Percentiles rank a stretch among this genome's conserved stretches.
These are phyloP conservation scores for Rhizoclosmatium globosum DNA, from an alignment of 192 early-diverging fungal genomes.

Conservation along the genomic window DNA sequence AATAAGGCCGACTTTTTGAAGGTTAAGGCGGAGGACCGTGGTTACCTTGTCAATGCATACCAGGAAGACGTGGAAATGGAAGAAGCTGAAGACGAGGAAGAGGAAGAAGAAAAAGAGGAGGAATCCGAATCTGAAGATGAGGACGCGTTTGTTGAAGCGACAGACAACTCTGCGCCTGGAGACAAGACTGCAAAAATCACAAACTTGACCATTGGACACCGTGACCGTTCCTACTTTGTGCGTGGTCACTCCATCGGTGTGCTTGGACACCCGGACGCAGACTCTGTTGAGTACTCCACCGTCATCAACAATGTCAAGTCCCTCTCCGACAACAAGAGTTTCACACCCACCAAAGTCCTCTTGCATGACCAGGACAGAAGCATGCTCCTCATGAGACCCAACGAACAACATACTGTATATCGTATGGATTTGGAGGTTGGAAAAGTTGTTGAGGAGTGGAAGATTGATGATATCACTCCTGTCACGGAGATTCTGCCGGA, in stretches of 20 bases:
- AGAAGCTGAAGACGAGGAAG: conserved; percentile 59
- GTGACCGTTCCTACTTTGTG: conserved; percentile 90
- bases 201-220: conserved; percentile 84
- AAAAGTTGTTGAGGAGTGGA: conserved; percentile 95
- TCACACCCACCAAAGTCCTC: conserved; percentile 81
- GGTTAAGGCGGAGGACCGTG: conserved; percentile 63
- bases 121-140: conserved; percentile 52
- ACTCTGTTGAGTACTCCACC: conserved; percentile 79
- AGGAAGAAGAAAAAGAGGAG: conserved; percentile 58
- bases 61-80: conserved; percentile 76
- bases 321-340: conserved; percentile 57
- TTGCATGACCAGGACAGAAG: conserved; percentile 87
- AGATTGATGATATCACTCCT: conserved; percentile 77
- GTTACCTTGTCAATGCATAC: conserved; percentile 78
- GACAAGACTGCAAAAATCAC: conserved; percentile 67
- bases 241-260: conserved; percentile 91
- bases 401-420: conserved; percentile 77
- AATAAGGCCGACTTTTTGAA: conserved; percentile 73
- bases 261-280: conserved; percentile 78
- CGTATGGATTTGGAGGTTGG: conserved; percentile 92
- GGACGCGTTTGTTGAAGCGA: conserved; percentile 17
- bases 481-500: conserved; percentile 75
- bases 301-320: conserved; percentile 78
- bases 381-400: conserved; percentile 78
- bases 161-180: conserved; percentile 9